A percentile compares a stretch with the other conserved stretches of the same genome.
Evolutionary conservation across 2,329 filamentous ascomycete genomes (phyloP).

Genomic region (Graphilbum sp.): DNA sequence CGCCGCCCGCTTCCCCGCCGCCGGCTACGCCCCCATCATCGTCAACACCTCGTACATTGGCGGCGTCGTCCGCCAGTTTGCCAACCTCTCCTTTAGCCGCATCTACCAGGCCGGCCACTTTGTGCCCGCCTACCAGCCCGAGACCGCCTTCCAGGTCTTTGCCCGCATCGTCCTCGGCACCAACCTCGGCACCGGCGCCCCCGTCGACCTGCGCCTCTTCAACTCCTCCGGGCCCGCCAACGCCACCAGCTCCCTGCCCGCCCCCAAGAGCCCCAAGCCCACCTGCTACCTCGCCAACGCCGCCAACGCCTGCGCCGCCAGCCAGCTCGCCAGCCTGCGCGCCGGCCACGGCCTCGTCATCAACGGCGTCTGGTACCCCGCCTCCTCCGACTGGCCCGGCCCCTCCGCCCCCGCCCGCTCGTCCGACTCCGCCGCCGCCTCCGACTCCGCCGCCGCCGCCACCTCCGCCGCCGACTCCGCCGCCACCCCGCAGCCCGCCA

Average conservation of each 20-base stretch:
- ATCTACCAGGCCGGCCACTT: constrained; percentile 52
- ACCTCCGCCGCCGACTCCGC: not conserved
- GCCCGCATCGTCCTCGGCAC: constrained; percentile 39
- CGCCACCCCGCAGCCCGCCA: not conserved
- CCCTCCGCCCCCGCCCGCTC: constrained; percentile 10
- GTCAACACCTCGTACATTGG: constrained; percentile 53
- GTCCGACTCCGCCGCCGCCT: not conserved
- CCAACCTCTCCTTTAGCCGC: constrained; percentile 53
- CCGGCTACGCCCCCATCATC: constrained; percentile 57
- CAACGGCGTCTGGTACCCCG: constrained; percentile 38
- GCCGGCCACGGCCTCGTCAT: constrained; percentile 36
- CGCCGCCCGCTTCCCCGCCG: constrained; percentile 37
- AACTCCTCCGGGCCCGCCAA: constrained; percentile 7
- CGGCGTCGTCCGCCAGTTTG: constrained; percentile 60
- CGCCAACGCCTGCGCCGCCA: constrained; percentile 18
- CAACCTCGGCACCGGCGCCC: constrained; percentile 37
- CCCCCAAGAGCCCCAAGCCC: constrained; percentile 22
- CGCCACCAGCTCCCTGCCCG: constrained; percentile 9
- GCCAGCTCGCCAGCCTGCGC: constrained; percentile 33
- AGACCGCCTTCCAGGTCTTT: constrained; percentile 43
- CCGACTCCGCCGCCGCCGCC: not conserved
- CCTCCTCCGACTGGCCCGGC: constrained; percentile 24
- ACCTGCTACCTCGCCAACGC: constrained; percentile 13
- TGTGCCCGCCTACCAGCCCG: constrained; percentile 43
- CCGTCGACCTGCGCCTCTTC: constrained; percentile 33